Percentiles rank a stretch among this genome's conserved stretches.
Conservation (phyloP, 164 flowering plant genomes). For the Aristolochia fimbriata region DNA sequence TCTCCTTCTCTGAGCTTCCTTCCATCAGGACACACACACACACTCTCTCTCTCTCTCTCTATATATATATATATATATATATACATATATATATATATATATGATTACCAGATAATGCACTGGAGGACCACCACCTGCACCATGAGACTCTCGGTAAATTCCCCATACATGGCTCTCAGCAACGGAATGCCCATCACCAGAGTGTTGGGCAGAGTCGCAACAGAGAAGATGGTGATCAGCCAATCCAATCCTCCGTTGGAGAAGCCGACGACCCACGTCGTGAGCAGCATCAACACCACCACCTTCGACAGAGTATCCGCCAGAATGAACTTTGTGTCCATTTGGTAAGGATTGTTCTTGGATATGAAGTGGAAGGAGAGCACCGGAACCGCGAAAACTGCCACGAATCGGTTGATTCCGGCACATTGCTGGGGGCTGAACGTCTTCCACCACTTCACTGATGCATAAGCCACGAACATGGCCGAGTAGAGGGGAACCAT, state of each 20-base stretch:
- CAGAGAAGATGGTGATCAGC: slow-evolving; percentile 45
- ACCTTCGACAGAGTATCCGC: slow-evolving; percentile 43
- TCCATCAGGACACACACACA: too few relatives aligned
- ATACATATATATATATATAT: not conserved
- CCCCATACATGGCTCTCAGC: slow-evolving; percentile 50
- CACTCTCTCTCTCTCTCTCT: too few relatives aligned
- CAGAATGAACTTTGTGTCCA: slow-evolving; percentile 41
- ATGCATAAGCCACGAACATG: slow-evolving; percentile 39
- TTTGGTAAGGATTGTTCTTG: slow-evolving; percentile 44
- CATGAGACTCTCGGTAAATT: slow-evolving; percentile 41
- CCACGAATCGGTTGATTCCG: slow-evolving; percentile 52
- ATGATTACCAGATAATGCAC: slow-evolving; percentile 42
- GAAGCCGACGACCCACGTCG: slow-evolving; percentile 24
- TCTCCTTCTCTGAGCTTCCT: too few relatives aligned
- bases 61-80: too few relatives aligned
- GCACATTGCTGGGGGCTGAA: slow-evolving; percentile 50
- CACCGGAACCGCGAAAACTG: slow-evolving; percentile 49
- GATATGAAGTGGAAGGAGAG: slow-evolving; percentile 54
- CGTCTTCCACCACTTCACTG: slow-evolving; percentile 52
- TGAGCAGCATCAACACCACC: slow-evolving; percentile 27
- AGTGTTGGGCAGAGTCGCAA: slow-evolving; percentile 46
- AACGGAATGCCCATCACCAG: slow-evolving; percentile 59
- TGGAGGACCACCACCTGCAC: slow-evolving; percentile 59
- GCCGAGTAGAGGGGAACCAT: slow-evolving; percentile 53
- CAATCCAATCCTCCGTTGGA: slow-evolving; percentile 29